Base-by-base conservation (phyloP, 352 stramenopile genomes). In the Globisporangium cylindrosporum region DNA sequence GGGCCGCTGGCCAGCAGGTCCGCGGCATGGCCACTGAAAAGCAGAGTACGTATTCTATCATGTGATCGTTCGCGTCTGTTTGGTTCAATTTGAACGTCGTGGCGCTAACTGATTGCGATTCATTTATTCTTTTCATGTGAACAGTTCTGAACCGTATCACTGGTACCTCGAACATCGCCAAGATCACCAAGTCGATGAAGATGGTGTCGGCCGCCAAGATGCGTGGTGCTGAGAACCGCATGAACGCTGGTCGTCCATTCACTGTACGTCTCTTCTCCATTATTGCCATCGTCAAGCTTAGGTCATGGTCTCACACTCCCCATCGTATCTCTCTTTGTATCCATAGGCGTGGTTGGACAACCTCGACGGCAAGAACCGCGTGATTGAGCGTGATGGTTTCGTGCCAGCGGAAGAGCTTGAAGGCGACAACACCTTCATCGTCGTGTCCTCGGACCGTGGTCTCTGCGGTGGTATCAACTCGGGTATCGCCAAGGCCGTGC, bases 131-230 rank as follows among this genome's bases (percentile, higher is more conserved):
- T 1, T 54, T 64, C 56, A 24, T 38, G 25, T 48, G 54, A 64
- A 25, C 68, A 81, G 75, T 93, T 89, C 91, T 92, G 67, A 98
- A 98, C 84, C 96, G 98, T 76, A 99, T 99, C 74, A 87, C 89
- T 66, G 97, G 97, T 24, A 99, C 98, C 38, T 98, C 98, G 72
- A 99, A 99, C 90, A 99, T 99, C 68, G 89, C 94, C 73, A 99
- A 99, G 90, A 99, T 99, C 86, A 99, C 98, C 59, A 97, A 97
- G 82, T 99, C 97, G 62, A 99, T 99, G 97, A 99, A 99, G 85
- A 99, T 99, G 97, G 98, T 99, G 79, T 99, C 97, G 67, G 97
- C 98, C 54, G 97, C 97, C 67, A 99, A 99, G 89, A 96, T 99
- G 73, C 97, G 98, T 77, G 97, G 97, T 68, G 97, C 98, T 66